A percentile compares a stretch with the other conserved stretches of the same genome.
These are phyloP conservation scores for Ogataea minuta DNA, from an alignment of 805 yeast genomes.

Conservation along the genomic window DNA sequence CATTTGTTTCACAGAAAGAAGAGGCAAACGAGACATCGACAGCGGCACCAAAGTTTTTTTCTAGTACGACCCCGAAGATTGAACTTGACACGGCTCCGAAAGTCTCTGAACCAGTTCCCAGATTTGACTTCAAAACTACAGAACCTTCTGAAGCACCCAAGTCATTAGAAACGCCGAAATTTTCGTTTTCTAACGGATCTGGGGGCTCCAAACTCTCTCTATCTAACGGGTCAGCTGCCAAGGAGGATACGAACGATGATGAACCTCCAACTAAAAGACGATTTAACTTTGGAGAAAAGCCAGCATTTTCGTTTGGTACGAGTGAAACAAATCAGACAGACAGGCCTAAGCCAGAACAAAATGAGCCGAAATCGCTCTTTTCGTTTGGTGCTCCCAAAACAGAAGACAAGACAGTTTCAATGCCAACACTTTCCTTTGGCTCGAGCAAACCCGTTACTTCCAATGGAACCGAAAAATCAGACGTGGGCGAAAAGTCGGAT, in stretches of 20 bases:
- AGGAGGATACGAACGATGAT: too few species aligned
- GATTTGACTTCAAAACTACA: neutral
- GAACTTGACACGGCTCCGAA: too few species aligned
- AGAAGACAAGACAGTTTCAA: neutral
- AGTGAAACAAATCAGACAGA: neutral
- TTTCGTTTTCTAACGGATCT: neutral
- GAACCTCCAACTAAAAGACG: too few species aligned
- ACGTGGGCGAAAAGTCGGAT: too few species aligned
- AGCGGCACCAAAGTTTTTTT: neutral
- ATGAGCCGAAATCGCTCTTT: conserved; percentile 3
- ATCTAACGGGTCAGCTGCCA: too few species aligned
- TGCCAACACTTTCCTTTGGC: too few species aligned
- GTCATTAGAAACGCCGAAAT: neutral
- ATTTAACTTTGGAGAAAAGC: neutral
- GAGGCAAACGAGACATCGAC: neutral
- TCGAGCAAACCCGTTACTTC: too few species aligned
- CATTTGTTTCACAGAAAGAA: neutral
- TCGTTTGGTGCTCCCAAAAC: conserved; percentile 1
- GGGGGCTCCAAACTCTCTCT: neutral
- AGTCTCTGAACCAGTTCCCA: too few species aligned
- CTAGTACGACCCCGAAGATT: too few species aligned
- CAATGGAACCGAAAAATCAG: too few species aligned
- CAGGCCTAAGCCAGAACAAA: neutral
- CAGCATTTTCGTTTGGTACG: conserved; percentile 1
- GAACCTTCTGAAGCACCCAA: neutral